Evolutionary conservation across 352 stramenopile genomes (phyloP), one percentile per base, ranked within the genome.

Genomic region (Peronospora farinosa): DNA sequence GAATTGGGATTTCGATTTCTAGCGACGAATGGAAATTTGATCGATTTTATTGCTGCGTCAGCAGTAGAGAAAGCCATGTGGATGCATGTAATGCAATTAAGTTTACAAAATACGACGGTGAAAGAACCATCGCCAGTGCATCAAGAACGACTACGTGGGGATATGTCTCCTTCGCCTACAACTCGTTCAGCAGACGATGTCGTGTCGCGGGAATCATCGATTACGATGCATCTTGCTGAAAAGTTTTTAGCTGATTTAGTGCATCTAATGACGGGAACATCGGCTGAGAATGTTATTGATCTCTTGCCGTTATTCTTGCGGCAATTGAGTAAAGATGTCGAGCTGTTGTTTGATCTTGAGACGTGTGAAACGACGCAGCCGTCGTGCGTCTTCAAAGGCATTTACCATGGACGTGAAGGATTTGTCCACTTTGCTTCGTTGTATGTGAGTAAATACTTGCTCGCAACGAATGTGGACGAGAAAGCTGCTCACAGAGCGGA

Each of bases 381-480:
- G 40, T 88, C 75, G 30, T 92, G 80, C 31, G 80, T 93, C 35
- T 94, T 89, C 63, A 91, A 94, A 60, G 83, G 83, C 39, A 79
- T 90, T 19, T 94, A 92, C 64, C 80, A 94, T 47, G 83, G 78
- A 37, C 78, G 83, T 9, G 83, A 94, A 58, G 83, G 83, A 6
- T 84, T 94, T 44, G 83, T 90, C 42, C 78, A 94, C 50, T 94
- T 92, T 54, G 62, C 79, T 16, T 71, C 80, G 53, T 57, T 94
- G 21, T 94, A 88, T 44, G 58, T 67, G 38, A 91, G 68, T 63
- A 92, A 88, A 62, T 94, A 91, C 54, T 19, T 86, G 37, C 63
- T 92, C 17, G 69, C 65, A 1, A 74, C 53, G 9, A 68, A 88
- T 48, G 54, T 69, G 31, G 59, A 79, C 28, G 75, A 83, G 35